Evolutionary conservation across 2,329 filamentous ascomycete genomes (phyloP), one percentile per base, ranked within the genome.

Genomic region (Moelleriella libera): DNA sequence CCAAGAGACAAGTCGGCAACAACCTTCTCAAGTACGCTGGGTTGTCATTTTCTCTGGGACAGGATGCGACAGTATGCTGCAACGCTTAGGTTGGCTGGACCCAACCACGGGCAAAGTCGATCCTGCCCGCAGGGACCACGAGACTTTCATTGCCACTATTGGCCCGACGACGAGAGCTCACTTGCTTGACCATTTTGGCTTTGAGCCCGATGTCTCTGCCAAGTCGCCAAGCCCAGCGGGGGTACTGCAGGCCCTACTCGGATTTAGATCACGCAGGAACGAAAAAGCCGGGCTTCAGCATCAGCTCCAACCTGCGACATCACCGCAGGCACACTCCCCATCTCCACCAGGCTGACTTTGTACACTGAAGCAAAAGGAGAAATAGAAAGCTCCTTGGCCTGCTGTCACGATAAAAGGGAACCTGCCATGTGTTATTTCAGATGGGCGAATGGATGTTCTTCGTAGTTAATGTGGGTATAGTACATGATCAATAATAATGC

Each of bases 111-210:
- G 67, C 21, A 70, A 61, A 55, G 65, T 60, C 21, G 57, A 57
- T 34, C 55, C 53, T 5, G 56, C 46, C 10, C 52, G 50, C 4
- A 51, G 58, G 32, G 59, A 61, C 30, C 66, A 65, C 8, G 71
- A 62, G 45, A 83, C 80, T 1, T 80, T 76, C 52, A 71, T 97
- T 51, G 87, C 83, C 11, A 94, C 89, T 0, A 98, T 98, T 63
- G 92, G 92, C 1, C 90, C 92, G 10, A 98, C 92, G 14, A 98
- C 92, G 9, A 75, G 82, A 52, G 80, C 88, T 54, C 81, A 87
- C 64, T 66, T 98, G 43, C 61, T 69, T 12, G 68, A 71, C 21
- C 73, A 70, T 1, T 87, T 88, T 60, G 76, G 67, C 1, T 83
- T 81, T 52, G 72, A 80, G 55, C 80, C 86, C 1, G 81, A 90